Evolutionary conservation across 345 rosid genomes (phyloP).

Genomic region (Acer saccharum): DNA sequence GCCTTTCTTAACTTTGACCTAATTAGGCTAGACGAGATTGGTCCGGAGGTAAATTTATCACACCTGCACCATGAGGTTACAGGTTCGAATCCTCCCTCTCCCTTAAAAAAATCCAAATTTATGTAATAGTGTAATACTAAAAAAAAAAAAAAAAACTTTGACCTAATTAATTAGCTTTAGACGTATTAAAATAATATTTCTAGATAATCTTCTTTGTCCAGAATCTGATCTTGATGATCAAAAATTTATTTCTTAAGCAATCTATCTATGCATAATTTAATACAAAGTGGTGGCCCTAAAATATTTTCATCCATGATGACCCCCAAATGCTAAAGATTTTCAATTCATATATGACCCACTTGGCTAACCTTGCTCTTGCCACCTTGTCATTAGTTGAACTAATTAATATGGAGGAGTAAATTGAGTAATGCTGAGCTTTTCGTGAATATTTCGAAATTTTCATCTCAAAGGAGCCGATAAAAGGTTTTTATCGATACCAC

Average conservation of each 20-base stretch:
- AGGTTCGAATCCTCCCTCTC: too few species aligned
- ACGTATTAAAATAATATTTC: background rate
- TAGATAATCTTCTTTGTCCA: conserved; percentile 7
- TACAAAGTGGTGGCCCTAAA: conserved; percentile 13
- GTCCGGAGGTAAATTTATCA: too few species aligned
- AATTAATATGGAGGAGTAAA: too few species aligned
- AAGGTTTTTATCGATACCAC: too few species aligned
- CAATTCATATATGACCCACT: background rate
- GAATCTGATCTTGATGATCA: conserved; percentile 9
- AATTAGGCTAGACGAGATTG: too few species aligned
- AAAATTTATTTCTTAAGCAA: background rate
- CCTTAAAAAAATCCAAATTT: too few species aligned
- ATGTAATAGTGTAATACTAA: too few species aligned
- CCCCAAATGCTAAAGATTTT: background rate
- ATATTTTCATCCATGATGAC: background rate
- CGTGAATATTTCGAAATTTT: too few species aligned
- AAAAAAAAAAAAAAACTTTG: too few species aligned
- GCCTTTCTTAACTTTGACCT: background rate
- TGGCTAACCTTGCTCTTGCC: background rate
- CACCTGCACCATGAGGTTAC: too few species aligned
- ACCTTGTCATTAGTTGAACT: background rate
- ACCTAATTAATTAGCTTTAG: background rate
- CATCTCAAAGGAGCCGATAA: too few species aligned
- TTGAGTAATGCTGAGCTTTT: too few species aligned
- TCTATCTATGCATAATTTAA: background rate